These are phyloP conservation scores for Apiotrichum gamsii DNA, from an alignment of 1,284 basidiomycete genomes.

Conservation along the genomic window DNA sequence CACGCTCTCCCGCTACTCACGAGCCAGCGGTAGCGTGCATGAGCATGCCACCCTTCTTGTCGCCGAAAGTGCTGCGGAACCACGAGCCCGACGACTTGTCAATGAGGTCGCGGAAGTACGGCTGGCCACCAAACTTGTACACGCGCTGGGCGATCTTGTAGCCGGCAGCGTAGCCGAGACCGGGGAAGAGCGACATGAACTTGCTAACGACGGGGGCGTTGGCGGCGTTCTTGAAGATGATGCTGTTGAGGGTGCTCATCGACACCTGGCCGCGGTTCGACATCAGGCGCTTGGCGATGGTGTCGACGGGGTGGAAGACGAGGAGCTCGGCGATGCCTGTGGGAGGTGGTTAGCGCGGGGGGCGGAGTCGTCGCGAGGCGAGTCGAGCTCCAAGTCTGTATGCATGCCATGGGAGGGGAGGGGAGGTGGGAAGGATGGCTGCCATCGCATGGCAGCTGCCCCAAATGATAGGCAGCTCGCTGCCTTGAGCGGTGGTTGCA, in stretches of 20 bases:
- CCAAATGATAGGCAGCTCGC: too few relatives aligned
- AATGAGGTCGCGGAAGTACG: slow-evolving; percentile 92
- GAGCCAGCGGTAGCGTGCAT: slow-evolving; percentile 92
- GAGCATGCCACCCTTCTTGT: slow-evolving; percentile 90
- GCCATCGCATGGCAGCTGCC: too few relatives aligned
- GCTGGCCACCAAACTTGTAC: slow-evolving; percentile 99
- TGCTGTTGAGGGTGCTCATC: slow-evolving; percentile 56
- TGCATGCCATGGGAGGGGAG: too few relatives aligned
- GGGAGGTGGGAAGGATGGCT: too few relatives aligned
- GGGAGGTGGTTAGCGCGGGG: too few relatives aligned
- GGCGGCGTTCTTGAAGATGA: slow-evolving; percentile 85
- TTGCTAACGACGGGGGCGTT: slow-evolving; percentile 62
- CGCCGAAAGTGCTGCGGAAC: slow-evolving; percentile 84
- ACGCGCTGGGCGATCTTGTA: slow-evolving; percentile 92
- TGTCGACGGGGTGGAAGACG: slow-evolving; percentile 88
- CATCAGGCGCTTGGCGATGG: slow-evolving; percentile 95
- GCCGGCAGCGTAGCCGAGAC: slow-evolving; percentile 93
- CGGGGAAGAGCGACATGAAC: slow-evolving; percentile 89
- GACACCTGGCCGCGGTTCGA: slow-evolving; percentile 83
- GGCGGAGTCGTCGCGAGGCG: too few relatives aligned
- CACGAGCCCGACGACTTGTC: slow-evolving; percentile 64
- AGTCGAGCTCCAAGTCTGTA: too few relatives aligned
- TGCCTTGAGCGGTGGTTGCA: too few relatives aligned
- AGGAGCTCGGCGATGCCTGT: slow-evolving; percentile 91
- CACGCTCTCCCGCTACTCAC: slow-evolving; percentile 49